Evolutionary conservation across 1,284 basidiomycete genomes (phyloP).

Genomic region (Trichosporon coremiiforme): DNA sequence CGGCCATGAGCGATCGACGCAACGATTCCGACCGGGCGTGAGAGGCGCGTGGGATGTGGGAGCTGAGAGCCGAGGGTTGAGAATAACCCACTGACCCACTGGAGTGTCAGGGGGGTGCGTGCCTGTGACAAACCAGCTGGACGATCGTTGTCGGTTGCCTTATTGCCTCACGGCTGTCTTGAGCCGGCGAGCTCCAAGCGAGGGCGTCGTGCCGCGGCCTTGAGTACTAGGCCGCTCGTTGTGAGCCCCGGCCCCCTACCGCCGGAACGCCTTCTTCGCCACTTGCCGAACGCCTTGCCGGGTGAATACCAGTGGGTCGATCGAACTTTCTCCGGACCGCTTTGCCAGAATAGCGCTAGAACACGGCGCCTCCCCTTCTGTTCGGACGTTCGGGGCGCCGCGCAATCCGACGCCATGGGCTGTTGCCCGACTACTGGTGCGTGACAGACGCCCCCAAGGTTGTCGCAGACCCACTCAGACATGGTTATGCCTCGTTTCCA

Average conservation of each 20-base stretch:
- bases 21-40: neutral
- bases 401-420: too few species aligned
- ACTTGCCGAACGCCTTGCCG: neutral
- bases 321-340: neutral
- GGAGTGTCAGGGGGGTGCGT: neutral
- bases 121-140: neutral
- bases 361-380: neutral
- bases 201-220: neutral
- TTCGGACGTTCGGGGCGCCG: too few species aligned
- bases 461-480: too few species aligned
- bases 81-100: neutral
- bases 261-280: neutral
- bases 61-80: neutral
- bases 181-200: neutral
- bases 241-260: too few species aligned
- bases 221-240: too few species aligned
- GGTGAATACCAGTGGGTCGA: neutral
- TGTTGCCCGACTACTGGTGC: too few species aligned
- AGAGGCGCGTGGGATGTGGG: neutral
- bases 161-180: neutral
- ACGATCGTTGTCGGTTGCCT: neutral
- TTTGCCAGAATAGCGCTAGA: neutral
- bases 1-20: neutral
- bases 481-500: neutral
- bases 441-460: too few species aligned